Evolutionary conservation across 106 monocot genomes (phyloP).

Genomic region (Dioscorea alata): DNA sequence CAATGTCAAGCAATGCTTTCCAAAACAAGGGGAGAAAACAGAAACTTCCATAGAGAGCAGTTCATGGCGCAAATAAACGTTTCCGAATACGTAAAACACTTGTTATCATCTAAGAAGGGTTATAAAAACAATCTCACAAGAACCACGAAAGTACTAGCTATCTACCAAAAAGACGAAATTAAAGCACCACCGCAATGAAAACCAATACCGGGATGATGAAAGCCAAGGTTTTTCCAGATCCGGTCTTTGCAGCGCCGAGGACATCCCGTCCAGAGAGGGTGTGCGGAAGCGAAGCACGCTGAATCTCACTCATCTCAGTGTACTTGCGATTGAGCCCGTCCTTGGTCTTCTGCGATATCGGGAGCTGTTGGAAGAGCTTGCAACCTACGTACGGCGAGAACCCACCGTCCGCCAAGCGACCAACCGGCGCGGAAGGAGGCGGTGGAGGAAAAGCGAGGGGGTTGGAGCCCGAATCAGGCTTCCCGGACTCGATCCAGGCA

Average conservation of each 20-base stretch:
- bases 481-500: slow-evolving; percentile 66
- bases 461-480: slow-evolving; percentile 60
- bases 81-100: too few species aligned
- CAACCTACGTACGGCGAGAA: slow-evolving; percentile 56
- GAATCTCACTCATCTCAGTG: slow-evolving; percentile 81
- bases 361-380: slow-evolving; percentile 66
- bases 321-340: slow-evolving; percentile 60
- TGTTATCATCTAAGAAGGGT: too few species aligned
- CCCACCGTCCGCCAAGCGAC: slow-evolving; percentile 17
- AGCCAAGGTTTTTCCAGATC: slow-evolving; percentile 69
- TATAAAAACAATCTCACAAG: too few species aligned
- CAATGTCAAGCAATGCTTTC: too few species aligned
- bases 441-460: slow-evolving; percentile 56
- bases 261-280: slow-evolving; percentile 59
- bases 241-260: slow-evolving; percentile 77
- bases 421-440: slow-evolving; percentile 32
- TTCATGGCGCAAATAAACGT: too few species aligned
- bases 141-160: too few species aligned
- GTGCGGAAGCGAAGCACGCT: slow-evolving; percentile 87
- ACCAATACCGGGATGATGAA: slow-evolving; percentile 67
- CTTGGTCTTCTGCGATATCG: slow-evolving; percentile 81
- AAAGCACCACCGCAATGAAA: background rate
- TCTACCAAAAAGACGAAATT: too few species aligned
- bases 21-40: too few species aligned
- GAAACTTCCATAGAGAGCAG: too few species aligned